These are phyloP conservation scores for Keqinozyma sinolaborantium DNA, from an alignment of 1,139 yeast genomes.

Conservation along the genomic window DNA sequence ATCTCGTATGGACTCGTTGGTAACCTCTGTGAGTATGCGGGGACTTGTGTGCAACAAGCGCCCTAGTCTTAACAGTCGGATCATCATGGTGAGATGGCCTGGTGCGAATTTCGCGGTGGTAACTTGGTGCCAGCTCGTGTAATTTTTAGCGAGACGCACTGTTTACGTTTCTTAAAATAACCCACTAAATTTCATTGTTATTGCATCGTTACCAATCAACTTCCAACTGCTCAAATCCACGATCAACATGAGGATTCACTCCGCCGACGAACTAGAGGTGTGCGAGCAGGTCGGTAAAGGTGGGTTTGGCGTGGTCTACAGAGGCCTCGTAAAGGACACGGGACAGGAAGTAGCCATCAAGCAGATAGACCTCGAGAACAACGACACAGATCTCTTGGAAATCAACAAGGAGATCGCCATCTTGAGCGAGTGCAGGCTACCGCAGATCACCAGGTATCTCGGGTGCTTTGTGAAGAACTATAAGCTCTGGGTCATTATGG, in stretches of 20 bases:
- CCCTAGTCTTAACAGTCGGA: not conserved
- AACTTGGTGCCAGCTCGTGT: too few relatives aligned
- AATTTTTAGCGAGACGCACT: too few relatives aligned
- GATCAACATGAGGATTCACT: slow-evolving; percentile 17
- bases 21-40: slow-evolving; percentile 1
- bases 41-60: not conserved
- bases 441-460: slow-evolving; percentile 68
- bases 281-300: slow-evolving; percentile 83
- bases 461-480: slow-evolving; percentile 81
- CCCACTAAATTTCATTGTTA: too few relatives aligned
- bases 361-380: slow-evolving; percentile 76
- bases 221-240: not conserved
- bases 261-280: slow-evolving; percentile 47
- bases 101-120: too few relatives aligned
- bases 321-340: slow-evolving; percentile 57
- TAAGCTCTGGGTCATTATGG: slow-evolving; percentile 86
- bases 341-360: slow-evolving; percentile 59
- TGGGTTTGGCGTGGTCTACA: slow-evolving; percentile 83
- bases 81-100: not conserved
- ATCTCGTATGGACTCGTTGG: slow-evolving; percentile 15
- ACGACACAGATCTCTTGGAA: slow-evolving; percentile 73
- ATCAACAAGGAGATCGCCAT: slow-evolving; percentile 78
- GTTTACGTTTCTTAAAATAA: too few relatives aligned
- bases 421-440: slow-evolving; percentile 66
- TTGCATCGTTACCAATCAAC: not conserved